Percentiles rank a stretch among this genome's conserved stretches.
phyloP scores from a whole-genome alignment of 441 rosid species.

The Jatropha podagrica region DNA sequence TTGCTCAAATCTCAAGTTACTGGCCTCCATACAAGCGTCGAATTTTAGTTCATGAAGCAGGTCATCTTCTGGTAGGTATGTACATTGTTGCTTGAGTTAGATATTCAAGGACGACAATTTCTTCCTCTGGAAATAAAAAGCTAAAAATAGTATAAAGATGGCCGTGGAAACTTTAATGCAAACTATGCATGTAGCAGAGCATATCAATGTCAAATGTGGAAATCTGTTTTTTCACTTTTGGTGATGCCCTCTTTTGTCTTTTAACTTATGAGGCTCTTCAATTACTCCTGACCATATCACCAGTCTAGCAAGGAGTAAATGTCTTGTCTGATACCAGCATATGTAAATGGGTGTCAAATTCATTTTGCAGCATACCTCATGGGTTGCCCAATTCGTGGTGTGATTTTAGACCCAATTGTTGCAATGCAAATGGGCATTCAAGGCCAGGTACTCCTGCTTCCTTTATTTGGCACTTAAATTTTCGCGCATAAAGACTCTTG shows the following conservation, averaged over 20 bases:
- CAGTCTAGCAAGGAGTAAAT: neutral
- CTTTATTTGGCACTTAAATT: neutral
- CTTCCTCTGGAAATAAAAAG: neutral
- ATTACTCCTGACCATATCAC: neutral
- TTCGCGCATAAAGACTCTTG: neutral
- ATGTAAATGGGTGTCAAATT: slow-evolving; percentile 15
- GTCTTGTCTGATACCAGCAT: neutral
- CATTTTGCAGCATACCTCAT: slow-evolving; percentile 71
- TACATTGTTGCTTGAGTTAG: slow-evolving; percentile 15
- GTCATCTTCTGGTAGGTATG: slow-evolving; percentile 83
- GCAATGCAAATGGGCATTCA: slow-evolving; percentile 95
- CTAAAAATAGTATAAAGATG: neutral
- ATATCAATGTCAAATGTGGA: neutral
- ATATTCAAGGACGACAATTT: neutral
- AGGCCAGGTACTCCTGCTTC: slow-evolving; percentile 65
- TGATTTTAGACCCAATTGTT: slow-evolving; percentile 82
- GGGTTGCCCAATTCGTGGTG: slow-evolving; percentile 97
- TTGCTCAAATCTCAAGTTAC: slow-evolving; percentile 76
- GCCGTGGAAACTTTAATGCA: slow-evolving; percentile 1
- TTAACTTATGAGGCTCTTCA: slow-evolving; percentile 1
- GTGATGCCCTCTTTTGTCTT: neutral
- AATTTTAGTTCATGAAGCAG: slow-evolving; percentile 93
- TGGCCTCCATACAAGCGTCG: slow-evolving; percentile 89
- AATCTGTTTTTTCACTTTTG: neutral
- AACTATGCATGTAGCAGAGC: too few species aligned